A percentile compares a stretch with the other conserved stretches of the same genome.
Conservation (phyloP, 345 rosid species). For the Erodium maritimum region DNA sequence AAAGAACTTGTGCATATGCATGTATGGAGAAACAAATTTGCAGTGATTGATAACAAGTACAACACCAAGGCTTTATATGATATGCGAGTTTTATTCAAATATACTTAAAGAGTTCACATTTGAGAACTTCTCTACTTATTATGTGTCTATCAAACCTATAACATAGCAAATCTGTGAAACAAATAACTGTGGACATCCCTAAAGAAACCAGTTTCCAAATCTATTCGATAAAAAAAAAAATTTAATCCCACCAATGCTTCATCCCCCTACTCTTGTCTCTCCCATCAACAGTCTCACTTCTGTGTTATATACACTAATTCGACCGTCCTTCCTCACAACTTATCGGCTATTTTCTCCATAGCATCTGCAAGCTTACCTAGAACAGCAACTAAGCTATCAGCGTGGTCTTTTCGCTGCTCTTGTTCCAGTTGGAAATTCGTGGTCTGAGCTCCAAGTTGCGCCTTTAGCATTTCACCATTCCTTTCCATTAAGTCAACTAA, state of each 20-base stretch:
- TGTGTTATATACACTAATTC: constrained; percentile 23
- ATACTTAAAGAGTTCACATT: background rate
- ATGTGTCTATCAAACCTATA: background rate
- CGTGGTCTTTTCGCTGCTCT: constrained; percentile 75
- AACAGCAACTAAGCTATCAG: constrained; percentile 54
- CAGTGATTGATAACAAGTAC: too few species aligned
- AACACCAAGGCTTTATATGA: too few species aligned
- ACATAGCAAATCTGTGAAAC: background rate
- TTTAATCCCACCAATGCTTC: background rate
- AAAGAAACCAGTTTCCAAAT: background rate
- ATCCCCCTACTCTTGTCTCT: background rate
- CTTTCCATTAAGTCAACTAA: constrained; percentile 54
- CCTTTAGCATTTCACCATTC: constrained; percentile 62
- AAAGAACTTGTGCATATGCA: too few species aligned
- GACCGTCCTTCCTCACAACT: constrained; percentile 34
- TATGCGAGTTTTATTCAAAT: too few species aligned
- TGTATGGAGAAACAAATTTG: too few species aligned
- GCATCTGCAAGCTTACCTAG: constrained; percentile 89
- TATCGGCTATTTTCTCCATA: constrained; percentile 74
- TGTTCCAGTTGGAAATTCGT: constrained; percentile 51
- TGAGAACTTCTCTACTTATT: background rate
- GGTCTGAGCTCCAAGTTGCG: constrained; percentile 84
- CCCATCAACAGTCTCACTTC: background rate
- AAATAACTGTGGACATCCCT: too few species aligned
- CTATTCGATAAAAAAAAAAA: background rate